Evolutionary conservation across 1,284 basidiomycete species (phyloP), one percentile per base, ranked within the genome.

Genomic region (Kalmanozyma brasiliensis): DNA sequence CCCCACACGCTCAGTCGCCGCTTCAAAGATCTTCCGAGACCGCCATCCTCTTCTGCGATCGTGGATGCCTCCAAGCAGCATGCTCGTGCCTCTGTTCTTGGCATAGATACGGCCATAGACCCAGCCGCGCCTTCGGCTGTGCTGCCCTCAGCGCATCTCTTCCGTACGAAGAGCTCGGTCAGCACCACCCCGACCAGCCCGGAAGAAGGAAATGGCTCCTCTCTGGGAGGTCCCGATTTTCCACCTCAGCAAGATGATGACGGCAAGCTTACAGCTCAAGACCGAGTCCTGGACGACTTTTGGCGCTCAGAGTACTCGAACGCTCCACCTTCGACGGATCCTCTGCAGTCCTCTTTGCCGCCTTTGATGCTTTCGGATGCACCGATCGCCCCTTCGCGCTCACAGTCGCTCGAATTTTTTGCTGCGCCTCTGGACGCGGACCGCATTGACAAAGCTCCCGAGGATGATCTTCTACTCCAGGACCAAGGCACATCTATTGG

Each of bases 181-280:
- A 65, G 62, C 55, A 71, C 67, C 6, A 73, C 66, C 26, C 70
- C 70, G 7, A 73, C 61, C 1, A 73, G 65, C 30, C 70, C 67
- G 8, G 70, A 57, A 29, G 66, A 72, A 30, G 66, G 35, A 3
- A 44, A 30, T 17, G 46, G 42, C 11, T 53, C 49, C 17, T 45
- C 49, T 1, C 43, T 60, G 23, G 61, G 17, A 9, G 24, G 20
- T 3, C 41, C 52, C 3, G 55, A 64, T 14, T 46, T 46, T n/a
- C 34, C 52, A 9, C 17, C 24, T 2, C 38, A 55, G n/a, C n/a
- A n/a, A 8, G 48, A 55, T 26, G 32, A 51, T 34, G 34, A 47
- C 6, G 36, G 26, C 24, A 47, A 48, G 22, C 24, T 30, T 16
- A 24, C 10, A 4, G 9, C 51, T 0, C n/a, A 36, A 1, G 32